Evolutionary conservation across 768 basidiomycete species (phyloP).

Genomic region (Tylopilus sp.): DNA sequence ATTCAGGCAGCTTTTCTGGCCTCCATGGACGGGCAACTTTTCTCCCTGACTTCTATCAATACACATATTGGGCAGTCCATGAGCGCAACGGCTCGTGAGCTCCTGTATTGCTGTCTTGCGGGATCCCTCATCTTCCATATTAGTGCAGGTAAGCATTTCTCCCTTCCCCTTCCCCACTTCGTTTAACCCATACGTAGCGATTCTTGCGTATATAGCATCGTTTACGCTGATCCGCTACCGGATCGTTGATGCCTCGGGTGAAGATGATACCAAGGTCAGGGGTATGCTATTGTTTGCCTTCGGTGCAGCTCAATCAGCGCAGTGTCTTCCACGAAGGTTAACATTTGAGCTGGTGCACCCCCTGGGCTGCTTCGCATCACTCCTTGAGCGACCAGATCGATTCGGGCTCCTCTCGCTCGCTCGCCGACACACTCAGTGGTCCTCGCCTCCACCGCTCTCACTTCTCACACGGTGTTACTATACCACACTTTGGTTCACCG

Average conservation of each 20-base stretch:
- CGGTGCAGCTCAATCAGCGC: slow-evolving; percentile 3
- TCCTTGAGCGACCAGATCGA: background rate
- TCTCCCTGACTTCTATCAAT: slow-evolving; percentile 22
- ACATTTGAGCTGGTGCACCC: slow-evolving; percentile 17
- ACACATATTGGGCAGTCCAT: slow-evolving; percentile 16
- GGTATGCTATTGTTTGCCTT: background rate
- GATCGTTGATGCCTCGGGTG: slow-evolving; percentile 14
- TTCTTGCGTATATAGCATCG: slow-evolving; percentile 28
- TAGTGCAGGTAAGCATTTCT: slow-evolving; percentile 23
- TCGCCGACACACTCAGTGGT: background rate
- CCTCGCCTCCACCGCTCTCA: slow-evolving; percentile 13
- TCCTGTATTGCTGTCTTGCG: slow-evolving; percentile 28
- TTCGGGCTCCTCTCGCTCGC: background rate
- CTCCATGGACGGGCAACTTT: slow-evolving; percentile 27
- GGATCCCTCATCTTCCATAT: slow-evolving; percentile 32
- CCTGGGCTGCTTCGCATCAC: background rate
- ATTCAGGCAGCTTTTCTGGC: slow-evolving; percentile 29
- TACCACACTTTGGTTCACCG: slow-evolving; percentile 23
- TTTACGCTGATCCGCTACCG: slow-evolving; percentile 29
- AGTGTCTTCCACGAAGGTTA: slow-evolving; percentile 10
- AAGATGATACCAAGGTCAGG: slow-evolving; percentile 17
- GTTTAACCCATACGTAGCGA: slow-evolving; percentile 12
- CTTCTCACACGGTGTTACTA: slow-evolving; percentile 26
- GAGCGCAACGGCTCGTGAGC: slow-evolving; percentile 11
- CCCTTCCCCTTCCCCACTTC: background rate